These are phyloP conservation scores for Volvox carteri DNA, from an alignment of 163 green algal species.

Conservation along the genomic window DNA sequence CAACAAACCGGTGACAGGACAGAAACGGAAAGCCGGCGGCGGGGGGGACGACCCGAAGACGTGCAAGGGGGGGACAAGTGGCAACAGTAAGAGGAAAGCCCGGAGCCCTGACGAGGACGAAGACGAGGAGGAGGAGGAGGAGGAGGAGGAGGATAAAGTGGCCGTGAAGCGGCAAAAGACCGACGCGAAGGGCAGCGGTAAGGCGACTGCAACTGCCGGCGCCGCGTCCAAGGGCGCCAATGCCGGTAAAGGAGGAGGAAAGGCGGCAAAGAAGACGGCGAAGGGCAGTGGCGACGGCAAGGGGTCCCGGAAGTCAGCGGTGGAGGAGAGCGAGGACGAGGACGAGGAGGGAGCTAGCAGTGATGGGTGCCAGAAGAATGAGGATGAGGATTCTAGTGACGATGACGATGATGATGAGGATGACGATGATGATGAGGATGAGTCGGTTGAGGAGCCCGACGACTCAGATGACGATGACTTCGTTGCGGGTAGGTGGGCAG, in stretches of 20 bases:
- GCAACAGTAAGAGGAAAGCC: slow-evolving; percentile 41
- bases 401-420: slow-evolving; percentile 15
- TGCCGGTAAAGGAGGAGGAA: background rate
- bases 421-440: slow-evolving; percentile 2
- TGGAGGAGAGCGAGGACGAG: slow-evolving; percentile 9
- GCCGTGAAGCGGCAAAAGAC: slow-evolving; percentile 11
- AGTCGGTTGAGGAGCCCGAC: slow-evolving; percentile 39
- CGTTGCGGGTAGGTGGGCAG: slow-evolving; percentile 10
- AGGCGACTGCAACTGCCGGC: background rate
- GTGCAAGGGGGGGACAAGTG: background rate
- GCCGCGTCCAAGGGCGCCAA: background rate
- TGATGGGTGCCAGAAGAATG: background rate
- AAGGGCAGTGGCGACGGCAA: background rate
- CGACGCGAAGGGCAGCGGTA: background rate
- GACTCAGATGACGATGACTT: slow-evolving; percentile 45
- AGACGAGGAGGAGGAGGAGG: background rate
- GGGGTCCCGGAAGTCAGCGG: too few relatives aligned
- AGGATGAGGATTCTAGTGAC: slow-evolving; percentile 31
- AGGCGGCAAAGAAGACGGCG: background rate
- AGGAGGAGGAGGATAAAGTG: background rate
- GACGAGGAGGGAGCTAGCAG: background rate
- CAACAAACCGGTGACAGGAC: background rate
- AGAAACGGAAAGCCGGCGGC: slow-evolving; percentile 30
- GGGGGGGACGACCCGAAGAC: background rate
- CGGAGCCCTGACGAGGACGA: slow-evolving; percentile 7